Evolutionary conservation across 163 green algal species (phyloP), one percentile per base, ranked within the genome.

Genomic region (Prototheca cutis): DNA sequence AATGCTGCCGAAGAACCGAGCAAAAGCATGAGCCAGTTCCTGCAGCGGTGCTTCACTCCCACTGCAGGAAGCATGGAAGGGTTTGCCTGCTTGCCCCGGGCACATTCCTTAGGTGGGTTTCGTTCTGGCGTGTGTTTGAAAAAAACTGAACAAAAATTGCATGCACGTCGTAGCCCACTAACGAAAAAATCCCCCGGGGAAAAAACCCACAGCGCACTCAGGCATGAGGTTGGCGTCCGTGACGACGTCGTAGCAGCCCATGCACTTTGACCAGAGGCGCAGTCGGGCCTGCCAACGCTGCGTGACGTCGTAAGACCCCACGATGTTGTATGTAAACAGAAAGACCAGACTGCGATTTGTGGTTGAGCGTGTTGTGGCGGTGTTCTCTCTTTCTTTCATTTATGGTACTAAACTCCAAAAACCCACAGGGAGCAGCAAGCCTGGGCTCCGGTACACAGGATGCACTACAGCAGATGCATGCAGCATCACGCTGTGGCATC

Each of bases 1-100:
- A 3, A 58, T 40, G 47, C 25, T 18, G 7, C 59, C 59, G 32
- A 65, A 65, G 48, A 53, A 65, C 24, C 59, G 47, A 6, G 32
- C 48, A 53, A 65, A 65, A 1, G 17, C 34, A 33, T 21, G 33
- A 4, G 59, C 59, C 17, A 65, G 32, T 25, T 65, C 48, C 33
- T 65, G 17, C 17, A 65, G 48, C 5, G 59, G 59, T 33, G 59
- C 34, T 2, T 23, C 49, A 57, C n/a, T 6, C 7, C 18, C 49
- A 57, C 49, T 33, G n/a, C n/a, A n/a, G n/a, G n/a, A n/a, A n/a
- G n/a, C n/a, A n/a, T n/a, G n/a, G n/a, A n/a, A n/a, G n/a, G n/a
- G n/a, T n/a, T n/a, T n/a, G n/a, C n/a, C n/a, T n/a, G n/a, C n/a
- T n/a, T n/a, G n/a, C n/a, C n/a, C n/a, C n/a, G n/a, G n/a, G n/a